Evolutionary conservation across 2,329 filamentous ascomycete species (phyloP).

Genomic region (Aspergillus neoniger): DNA sequence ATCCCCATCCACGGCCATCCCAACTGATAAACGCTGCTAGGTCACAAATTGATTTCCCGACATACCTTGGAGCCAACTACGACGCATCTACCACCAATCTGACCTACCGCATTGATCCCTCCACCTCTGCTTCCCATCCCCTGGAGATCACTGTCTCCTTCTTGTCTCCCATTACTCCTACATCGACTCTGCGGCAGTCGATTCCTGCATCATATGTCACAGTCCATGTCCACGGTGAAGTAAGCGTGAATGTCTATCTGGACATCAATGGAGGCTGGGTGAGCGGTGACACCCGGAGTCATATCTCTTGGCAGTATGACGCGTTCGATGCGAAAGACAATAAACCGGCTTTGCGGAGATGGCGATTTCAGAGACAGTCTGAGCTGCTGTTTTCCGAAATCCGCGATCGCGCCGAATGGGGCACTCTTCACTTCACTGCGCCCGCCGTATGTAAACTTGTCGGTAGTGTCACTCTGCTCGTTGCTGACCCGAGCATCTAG

Average conservation of each 20-base stretch:
- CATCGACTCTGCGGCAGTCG: slow-evolving; percentile 75
- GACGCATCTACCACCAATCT: slow-evolving; percentile 72
- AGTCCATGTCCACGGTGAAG: slow-evolving; percentile 66
- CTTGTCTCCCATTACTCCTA: slow-evolving; percentile 77
- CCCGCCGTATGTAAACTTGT: slow-evolving; percentile 51
- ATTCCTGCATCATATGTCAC: slow-evolving; percentile 81
- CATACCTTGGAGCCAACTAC: slow-evolving; percentile 63
- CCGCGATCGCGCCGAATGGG: slow-evolving; percentile 79
- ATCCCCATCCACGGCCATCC: not conserved
- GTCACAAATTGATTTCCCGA: slow-evolving; percentile 60
- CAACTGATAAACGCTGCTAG: slow-evolving; percentile 6
- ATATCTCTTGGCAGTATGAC: slow-evolving; percentile 69
- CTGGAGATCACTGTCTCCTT: slow-evolving; percentile 63
- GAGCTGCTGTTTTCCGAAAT: slow-evolving; percentile 75
- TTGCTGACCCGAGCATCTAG: slow-evolving; percentile 26
- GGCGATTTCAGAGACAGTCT: slow-evolving; percentile 44
- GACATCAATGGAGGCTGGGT: slow-evolving; percentile 79
- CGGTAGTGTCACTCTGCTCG: not conserved
- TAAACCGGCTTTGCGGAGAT: slow-evolving; percentile 45
- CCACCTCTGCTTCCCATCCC: slow-evolving; percentile 35
- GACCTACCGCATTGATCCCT: slow-evolving; percentile 61
- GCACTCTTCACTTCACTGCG: slow-evolving; percentile 73
- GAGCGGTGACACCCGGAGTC: slow-evolving; percentile 69
- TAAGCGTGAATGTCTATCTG: slow-evolving; percentile 64
- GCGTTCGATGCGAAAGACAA: slow-evolving; percentile 45